A percentile compares a stretch with the other conserved stretches of the same genome.
Conservation (phyloP, 2,329 filamentous ascomycete genomes). For the Colletotrichum plurivorum region DNA sequence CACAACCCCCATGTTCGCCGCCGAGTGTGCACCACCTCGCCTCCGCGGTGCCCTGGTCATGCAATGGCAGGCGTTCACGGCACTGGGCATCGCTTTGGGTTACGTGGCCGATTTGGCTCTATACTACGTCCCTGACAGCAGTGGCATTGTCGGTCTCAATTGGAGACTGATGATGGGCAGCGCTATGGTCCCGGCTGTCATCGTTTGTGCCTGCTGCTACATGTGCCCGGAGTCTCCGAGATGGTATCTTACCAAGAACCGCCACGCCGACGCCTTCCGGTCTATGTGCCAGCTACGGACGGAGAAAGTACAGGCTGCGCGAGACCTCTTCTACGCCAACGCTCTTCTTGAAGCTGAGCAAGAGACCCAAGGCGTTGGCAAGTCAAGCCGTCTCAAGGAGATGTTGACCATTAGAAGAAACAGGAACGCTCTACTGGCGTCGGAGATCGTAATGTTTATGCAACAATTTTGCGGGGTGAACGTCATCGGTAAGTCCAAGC, state of each 20-base stretch:
- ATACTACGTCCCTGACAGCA: conserved; percentile 46
- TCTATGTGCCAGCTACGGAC: conserved; percentile 63
- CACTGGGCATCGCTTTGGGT: conserved; percentile 57
- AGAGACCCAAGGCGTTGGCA: conserved; percentile 46
- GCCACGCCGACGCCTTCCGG: conserved; percentile 59
- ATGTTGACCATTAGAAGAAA: conserved; percentile 55
- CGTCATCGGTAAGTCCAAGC: conserved; percentile 47
- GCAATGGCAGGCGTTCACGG: conserved; percentile 52
- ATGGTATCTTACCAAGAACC: conserved; percentile 67
- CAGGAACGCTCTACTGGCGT: conserved; percentile 52
- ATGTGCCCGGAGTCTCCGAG: conserved; percentile 68
- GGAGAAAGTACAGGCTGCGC: conserved; percentile 61
- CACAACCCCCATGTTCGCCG: conserved; percentile 53
- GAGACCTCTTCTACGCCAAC: conserved; percentile 66
- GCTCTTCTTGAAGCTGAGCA: conserved; percentile 52
- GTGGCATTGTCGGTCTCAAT: conserved; percentile 50
- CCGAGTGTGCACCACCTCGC: conserved; percentile 54
- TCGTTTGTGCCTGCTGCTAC: conserved; percentile 60
- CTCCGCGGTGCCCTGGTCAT: conserved; percentile 56
- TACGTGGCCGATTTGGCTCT: conserved; percentile 52
- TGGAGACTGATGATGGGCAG: conserved; percentile 62
- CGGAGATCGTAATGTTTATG: conserved; percentile 56
- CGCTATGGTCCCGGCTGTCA: conserved; percentile 66
- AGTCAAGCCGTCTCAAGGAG: conserved; percentile 46
- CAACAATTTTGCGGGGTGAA: conserved; percentile 62